Evolutionary conservation across 2,329 filamentous ascomycete genomes (phyloP).

Genomic region (Colletotrichum cuscutae): DNA sequence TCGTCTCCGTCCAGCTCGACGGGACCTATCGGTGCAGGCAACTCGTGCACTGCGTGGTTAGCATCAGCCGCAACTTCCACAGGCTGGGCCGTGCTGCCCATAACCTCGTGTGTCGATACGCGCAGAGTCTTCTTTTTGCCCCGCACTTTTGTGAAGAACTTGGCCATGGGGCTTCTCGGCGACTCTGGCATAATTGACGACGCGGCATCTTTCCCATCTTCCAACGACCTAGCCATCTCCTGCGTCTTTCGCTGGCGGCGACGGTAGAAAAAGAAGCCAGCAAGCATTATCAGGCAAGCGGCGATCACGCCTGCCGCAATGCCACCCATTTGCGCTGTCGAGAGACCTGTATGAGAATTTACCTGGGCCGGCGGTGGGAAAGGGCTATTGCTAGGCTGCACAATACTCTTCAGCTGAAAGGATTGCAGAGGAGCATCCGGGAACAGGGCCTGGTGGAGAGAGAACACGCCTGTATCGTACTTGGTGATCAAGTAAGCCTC

Average conservation of each 20-base stretch:
- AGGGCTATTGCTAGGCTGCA: slow-evolving; percentile 55
- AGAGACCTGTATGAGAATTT: slow-evolving; percentile 43
- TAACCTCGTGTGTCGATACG: slow-evolving; percentile 38
- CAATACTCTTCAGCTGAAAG: slow-evolving; percentile 54
- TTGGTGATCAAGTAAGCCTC: slow-evolving; percentile 71
- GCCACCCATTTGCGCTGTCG: slow-evolving; percentile 54
- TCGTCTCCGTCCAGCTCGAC: slow-evolving; percentile 59
- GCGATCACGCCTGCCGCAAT: slow-evolving; percentile 55
- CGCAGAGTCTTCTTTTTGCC: slow-evolving; percentile 40
- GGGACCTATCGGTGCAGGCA: slow-evolving; percentile 57
- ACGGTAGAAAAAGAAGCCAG: slow-evolving; percentile 46
- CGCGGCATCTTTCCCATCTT: slow-evolving; percentile 50
- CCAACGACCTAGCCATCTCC: slow-evolving; percentile 31
- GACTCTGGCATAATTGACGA: slow-evolving; percentile 47
- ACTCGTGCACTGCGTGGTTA: slow-evolving; percentile 62
- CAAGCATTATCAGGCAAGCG: slow-evolving; percentile 42
- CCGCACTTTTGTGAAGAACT: slow-evolving; percentile 56
- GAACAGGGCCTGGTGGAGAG: slow-evolving; percentile 65
- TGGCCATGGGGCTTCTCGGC: slow-evolving; percentile 48
- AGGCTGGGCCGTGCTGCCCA: slow-evolving; percentile 45
- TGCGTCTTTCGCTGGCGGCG: slow-evolving; percentile 47
- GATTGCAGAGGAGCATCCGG: slow-evolving; percentile 53
- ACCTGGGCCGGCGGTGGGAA: slow-evolving; percentile 48
- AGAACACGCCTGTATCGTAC: slow-evolving; percentile 64
- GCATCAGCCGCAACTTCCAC: slow-evolving; percentile 54